phyloP scores from a whole-genome alignment of 345 rosid species.

The Eucalyptus fibrosa region DNA sequence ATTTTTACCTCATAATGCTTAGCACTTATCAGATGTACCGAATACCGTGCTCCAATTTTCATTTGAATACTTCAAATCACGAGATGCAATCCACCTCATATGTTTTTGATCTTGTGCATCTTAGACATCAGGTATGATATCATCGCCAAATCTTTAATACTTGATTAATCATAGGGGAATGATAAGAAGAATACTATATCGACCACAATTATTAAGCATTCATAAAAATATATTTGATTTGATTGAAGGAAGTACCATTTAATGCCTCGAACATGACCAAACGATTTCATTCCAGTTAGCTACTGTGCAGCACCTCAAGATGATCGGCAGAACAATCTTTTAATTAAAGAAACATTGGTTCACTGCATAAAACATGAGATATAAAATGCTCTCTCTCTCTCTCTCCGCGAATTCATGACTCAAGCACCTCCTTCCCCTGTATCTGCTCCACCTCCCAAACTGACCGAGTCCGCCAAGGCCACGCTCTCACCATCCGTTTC shows the following conservation, averaged over 20 bases:
- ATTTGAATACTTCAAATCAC: not conserved
- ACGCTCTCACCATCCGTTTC: not conserved
- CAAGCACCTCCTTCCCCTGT: not conserved
- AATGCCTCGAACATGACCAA: not conserved
- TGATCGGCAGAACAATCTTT: not conserved
- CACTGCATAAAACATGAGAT: not conserved
- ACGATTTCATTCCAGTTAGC: not conserved
- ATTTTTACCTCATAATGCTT: not conserved
- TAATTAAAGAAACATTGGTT: not conserved
- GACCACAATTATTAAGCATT: not conserved
- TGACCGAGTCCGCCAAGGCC: not conserved
- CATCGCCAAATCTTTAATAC: not conserved
- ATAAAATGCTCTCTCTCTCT: not conserved
- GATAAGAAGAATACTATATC: not conserved
- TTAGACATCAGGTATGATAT: not conserved
- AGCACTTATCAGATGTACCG: not conserved
- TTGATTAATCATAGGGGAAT: not conserved
- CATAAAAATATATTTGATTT: not conserved
- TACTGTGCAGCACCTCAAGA: not conserved
- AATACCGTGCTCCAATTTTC: not conserved
- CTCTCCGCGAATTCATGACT: not conserved
- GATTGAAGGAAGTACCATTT: not conserved
- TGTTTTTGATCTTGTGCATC: not conserved
- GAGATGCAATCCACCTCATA: not conserved
- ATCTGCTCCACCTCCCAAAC: not conserved